Base-by-base conservation (phyloP, 768 basidiomycete species). In the Nevesoporus exiguus region DNA sequence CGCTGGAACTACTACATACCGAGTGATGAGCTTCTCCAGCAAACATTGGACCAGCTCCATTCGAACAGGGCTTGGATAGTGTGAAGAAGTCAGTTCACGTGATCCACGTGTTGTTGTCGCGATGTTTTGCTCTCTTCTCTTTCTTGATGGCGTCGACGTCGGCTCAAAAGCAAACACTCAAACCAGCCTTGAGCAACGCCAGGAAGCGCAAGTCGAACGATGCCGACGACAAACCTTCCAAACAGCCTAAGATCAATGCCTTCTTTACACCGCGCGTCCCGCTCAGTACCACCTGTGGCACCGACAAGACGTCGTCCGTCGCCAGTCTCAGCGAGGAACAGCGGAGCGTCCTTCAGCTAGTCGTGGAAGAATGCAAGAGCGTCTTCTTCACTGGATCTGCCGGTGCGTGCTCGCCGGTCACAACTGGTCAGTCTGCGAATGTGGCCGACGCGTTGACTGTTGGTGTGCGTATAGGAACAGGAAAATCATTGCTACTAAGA, bases 301-400 rank as follows among this genome's bases (percentile, higher is more conserved):
- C 56, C 5, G 65, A 68, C 49, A 59, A 60, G 45, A 68, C 68
- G 7, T 62, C 57, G 0, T 63, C 60, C 2, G 52, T 70, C 19
- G 77, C 83, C 2, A 61, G 74, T 7, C 73, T 85, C 41, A 82
- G 79, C 54, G 69, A 73, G 9, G 82, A 86, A 56, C 85, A 86
- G 62, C 70, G 73, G 37, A 66, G 66, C 29, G 79, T 86, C 0
- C 59, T 85, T 43, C 65, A 68, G 36, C 71, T 84, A 67, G 77
- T 76, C 3, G 78, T 85, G 10, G 78, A 84, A 3, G 77, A 80
- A 31, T 79, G 76, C 11, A 77, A 81, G 69, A 84, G 70, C 45
- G 75, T 87, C 15, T 86, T 87, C 70, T 86, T 86, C 63, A 86
- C 85, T 8, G 85, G 85, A 5, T 78, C 80, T 5, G 85, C 85